phyloP scores from a whole-genome alignment of 306 rosid species.

The Trifolium dubium region DNA sequence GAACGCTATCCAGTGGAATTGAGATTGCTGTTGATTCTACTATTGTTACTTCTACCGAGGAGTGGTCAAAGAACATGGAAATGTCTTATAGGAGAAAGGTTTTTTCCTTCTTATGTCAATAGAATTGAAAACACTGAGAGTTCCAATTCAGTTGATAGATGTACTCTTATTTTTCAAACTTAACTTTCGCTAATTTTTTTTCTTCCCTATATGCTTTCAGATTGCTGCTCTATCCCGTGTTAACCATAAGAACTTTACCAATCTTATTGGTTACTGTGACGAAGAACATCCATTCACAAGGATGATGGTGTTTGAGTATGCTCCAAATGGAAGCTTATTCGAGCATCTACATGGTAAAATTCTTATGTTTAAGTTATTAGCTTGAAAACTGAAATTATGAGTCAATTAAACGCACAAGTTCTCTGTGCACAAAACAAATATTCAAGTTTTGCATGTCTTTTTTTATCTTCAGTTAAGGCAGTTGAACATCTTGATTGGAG shows the following conservation, averaged over 20 bases:
- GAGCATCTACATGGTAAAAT: constrained; percentile 92
- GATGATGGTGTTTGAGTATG: constrained; percentile 99
- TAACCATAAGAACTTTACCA: constrained; percentile 92
- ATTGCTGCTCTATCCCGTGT: constrained; percentile 75
- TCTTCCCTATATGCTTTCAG: constrained; percentile 52
- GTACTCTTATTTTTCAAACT: constrained; percentile 16
- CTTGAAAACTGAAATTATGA: background rate
- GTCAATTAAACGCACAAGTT: constrained; percentile 9
- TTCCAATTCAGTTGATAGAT: constrained; percentile 1
- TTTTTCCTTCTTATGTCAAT: constrained; percentile 27
- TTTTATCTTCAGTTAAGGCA: constrained; percentile 65
- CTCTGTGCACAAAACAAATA: background rate
- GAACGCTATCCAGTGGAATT: constrained; percentile 93
- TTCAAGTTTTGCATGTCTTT: background rate
- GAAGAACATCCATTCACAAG: constrained; percentile 88
- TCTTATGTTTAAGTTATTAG: background rate
- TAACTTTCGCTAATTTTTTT: constrained; percentile 29
- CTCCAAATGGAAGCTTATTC: constrained; percentile 86
- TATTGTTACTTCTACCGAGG: constrained; percentile 54
- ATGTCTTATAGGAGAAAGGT: constrained; percentile 77
- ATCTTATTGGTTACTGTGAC: constrained; percentile 94
- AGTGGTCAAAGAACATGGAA: constrained; percentile 82
- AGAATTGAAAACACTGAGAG: background rate
- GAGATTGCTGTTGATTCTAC: constrained; percentile 96
- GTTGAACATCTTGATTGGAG: constrained; percentile 88